Percentiles rank a stretch among this genome's conserved stretches.
Evolutionary conservation across 768 basidiomycete species (phyloP).

Genomic region (Pleurotus salmoneostramineus): DNA sequence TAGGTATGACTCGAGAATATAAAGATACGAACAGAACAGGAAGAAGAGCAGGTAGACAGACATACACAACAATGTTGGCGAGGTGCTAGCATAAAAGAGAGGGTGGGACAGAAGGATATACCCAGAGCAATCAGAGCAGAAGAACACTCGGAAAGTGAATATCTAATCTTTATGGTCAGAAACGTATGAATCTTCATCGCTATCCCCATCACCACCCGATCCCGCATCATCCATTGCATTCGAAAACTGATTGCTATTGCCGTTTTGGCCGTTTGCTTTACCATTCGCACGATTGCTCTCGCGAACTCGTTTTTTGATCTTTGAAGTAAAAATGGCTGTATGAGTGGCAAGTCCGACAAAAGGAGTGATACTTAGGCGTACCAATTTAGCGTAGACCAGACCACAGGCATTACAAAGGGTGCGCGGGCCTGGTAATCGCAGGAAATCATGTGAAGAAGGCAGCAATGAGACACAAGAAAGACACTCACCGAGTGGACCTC

Average conservation of each 20-base stretch:
- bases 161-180: slow-evolving; percentile 15
- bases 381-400: slow-evolving; percentile 83
- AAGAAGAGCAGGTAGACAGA: too few relatives aligned
- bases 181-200: slow-evolving; percentile 16
- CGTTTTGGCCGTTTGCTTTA: slow-evolving; percentile 9
- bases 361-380: slow-evolving; percentile 30
- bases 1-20: too few relatives aligned
- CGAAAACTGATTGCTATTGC: background rate
- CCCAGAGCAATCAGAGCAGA: too few relatives aligned
- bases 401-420: slow-evolving; percentile 86
- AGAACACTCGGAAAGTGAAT: too few relatives aligned
- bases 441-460: slow-evolving; percentile 4
- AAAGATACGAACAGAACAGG: too few relatives aligned
- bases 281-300: slow-evolving; percentile 15
- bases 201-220: slow-evolving; percentile 13
- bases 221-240: slow-evolving; percentile 9
- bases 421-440: slow-evolving; percentile 64
- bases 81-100: too few relatives aligned
- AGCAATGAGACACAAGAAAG: background rate
- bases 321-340: slow-evolving; percentile 3
- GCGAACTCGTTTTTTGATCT: slow-evolving; percentile 32
- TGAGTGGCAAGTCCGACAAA: slow-evolving; percentile 1
- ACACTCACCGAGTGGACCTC: slow-evolving; percentile 72
- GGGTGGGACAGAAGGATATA: too few relatives aligned
- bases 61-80: too few relatives aligned